A percentile compares a stretch with the other conserved stretches of the same genome.
Evolutionary conservation across 23 red algal genomes (phyloP).

Genomic region (Gracilaria caudata): DNA sequence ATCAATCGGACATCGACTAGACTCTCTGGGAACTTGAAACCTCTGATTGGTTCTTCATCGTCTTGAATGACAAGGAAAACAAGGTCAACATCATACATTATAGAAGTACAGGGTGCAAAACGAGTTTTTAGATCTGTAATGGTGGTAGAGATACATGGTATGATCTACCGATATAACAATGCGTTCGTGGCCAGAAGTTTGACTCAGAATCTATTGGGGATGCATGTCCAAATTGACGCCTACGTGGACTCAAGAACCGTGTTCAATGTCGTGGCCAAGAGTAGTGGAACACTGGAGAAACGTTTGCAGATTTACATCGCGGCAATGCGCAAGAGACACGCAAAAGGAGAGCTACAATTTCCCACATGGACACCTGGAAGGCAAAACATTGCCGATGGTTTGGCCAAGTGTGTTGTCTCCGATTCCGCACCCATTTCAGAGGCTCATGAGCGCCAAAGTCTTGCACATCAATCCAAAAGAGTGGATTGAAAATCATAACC

Average conservation of each 20-base stretch:
- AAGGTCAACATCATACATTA: no score
- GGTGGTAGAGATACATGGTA: no score
- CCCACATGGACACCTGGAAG: slow-evolving; percentile 23
- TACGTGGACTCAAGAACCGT: slow-evolving; percentile 36
- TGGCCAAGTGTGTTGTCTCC: not conserved
- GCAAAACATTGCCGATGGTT: not conserved
- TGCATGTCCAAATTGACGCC: slow-evolving; percentile 10
- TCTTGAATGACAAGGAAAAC: no score
- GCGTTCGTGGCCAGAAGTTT: not conserved
- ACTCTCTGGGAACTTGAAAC: no score
- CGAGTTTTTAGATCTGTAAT: no score
- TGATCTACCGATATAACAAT: no score
- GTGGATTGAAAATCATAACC: not conserved
- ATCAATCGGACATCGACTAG: no score
- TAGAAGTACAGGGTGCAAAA: no score
- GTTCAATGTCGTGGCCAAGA: slow-evolving; percentile 59
- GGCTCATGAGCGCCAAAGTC: not conserved
- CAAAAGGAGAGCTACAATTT: slow-evolving; percentile 18
- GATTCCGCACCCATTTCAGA: not conserved
- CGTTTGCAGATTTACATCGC: slow-evolving; percentile 37
- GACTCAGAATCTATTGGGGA: not conserved
- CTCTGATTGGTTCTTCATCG: no score
- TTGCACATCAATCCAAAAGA: not conserved
- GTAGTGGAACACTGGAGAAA: slow-evolving; percentile 18
- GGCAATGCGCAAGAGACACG: slow-evolving; percentile 33